Evolutionary conservation across 208 protist species (phyloP).

Genomic region (Acanthamoeba triangularis): DNA sequence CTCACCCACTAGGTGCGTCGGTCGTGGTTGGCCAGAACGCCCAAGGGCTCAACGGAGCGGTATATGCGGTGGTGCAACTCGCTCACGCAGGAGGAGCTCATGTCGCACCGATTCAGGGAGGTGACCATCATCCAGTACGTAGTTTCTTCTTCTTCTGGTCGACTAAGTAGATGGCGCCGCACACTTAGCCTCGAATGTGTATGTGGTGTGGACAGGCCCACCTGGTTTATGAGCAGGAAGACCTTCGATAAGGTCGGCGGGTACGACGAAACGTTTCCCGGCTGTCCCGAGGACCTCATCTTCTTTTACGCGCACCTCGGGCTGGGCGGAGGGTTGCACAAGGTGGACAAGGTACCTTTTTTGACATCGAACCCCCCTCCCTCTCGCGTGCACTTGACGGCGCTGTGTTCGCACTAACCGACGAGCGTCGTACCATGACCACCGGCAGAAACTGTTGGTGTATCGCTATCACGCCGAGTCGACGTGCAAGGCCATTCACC

Average conservation of each 20-base stretch:
- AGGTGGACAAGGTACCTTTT: slow-evolving; percentile 59
- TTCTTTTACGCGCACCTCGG: slow-evolving; percentile 68
- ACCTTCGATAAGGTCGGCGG: slow-evolving; percentile 55
- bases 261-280: slow-evolving; percentile 45
- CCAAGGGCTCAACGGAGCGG: slow-evolving; percentile 71
- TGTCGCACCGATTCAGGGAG: slow-evolving; percentile 72
- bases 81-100: slow-evolving; percentile 68
- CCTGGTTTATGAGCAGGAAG: slow-evolving; percentile 74
- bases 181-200: not conserved
- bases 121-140: slow-evolving; percentile 70
- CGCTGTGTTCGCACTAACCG: not conserved
- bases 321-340: not conserved
- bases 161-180: too few relatives aligned
- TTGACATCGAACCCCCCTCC: too few relatives aligned
- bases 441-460: not conserved
- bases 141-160: not conserved
- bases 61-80: slow-evolving; percentile 74
- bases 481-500: slow-evolving; percentile 29
- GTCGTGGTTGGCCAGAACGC: too few relatives aligned
- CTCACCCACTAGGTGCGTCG: too few relatives aligned
- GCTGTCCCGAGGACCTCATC: slow-evolving; percentile 44
- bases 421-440: not conserved
- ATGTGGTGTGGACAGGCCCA: not conserved
- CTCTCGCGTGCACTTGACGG: too few relatives aligned
- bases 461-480: slow-evolving; percentile 51